Evolutionary conservation across 2,329 filamentous ascomycete genomes (phyloP).

Genomic region (Madurella fahalii): DNA sequence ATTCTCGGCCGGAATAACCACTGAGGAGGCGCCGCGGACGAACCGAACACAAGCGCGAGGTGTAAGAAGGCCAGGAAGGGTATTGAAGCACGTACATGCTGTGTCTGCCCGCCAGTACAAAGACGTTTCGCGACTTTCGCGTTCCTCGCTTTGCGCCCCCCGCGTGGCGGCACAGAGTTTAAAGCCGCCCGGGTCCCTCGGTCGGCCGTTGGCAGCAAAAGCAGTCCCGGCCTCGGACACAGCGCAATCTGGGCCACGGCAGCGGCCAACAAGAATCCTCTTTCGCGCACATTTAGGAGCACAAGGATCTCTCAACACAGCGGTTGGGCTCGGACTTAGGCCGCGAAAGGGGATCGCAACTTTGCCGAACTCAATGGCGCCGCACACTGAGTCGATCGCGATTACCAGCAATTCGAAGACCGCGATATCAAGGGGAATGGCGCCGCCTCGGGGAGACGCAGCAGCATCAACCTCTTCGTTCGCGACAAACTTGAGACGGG

Average conservation of each 20-base stretch:
- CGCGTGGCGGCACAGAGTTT: neutral
- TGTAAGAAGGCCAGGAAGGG: neutral
- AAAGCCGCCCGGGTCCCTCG: neutral
- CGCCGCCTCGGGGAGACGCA: neutral
- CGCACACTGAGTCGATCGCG: no score
- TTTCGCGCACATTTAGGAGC: neutral
- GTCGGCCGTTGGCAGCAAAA: neutral
- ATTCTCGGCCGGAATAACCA: neutral
- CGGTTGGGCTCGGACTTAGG: no score
- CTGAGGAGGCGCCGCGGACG: no score
- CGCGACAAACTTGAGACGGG: constrained; percentile 12
- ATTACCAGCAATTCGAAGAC: no score
- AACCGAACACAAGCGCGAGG: no score
- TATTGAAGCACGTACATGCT: neutral
- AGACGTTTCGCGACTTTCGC: neutral
- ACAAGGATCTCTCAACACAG: neutral
- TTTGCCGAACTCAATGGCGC: no score
- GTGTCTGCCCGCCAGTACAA: constrained; percentile 1
- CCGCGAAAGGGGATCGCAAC: no score
- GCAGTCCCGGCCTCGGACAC: neutral
- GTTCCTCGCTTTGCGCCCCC: neutral
- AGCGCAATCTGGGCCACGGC: neutral
- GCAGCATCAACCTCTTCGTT: neutral
- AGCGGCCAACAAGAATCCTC: neutral
- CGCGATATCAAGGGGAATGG: constrained; percentile 1